These are phyloP conservation scores for Periconia digitata DNA, from an alignment of 2,329 filamentous ascomycete genomes.

Conservation along the genomic window DNA sequence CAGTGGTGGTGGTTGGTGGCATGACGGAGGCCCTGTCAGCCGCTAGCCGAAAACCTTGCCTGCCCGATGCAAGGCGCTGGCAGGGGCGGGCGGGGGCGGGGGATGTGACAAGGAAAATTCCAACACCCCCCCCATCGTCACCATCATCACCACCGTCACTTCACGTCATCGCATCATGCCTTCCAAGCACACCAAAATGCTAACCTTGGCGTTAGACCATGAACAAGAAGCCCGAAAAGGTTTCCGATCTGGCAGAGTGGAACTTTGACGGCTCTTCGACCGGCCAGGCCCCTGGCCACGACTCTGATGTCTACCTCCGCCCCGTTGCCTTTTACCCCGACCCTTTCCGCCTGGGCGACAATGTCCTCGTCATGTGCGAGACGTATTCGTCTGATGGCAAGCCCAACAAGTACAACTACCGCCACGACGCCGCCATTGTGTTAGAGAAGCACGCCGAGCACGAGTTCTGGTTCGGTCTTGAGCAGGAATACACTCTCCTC, in stretches of 20 bases:
- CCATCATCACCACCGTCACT: neutral
- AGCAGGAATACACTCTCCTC: slow-evolving; percentile 96
- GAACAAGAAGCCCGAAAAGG: slow-evolving; percentile 56
- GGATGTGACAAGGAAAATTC: neutral
- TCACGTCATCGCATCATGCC: neutral
- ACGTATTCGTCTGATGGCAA: slow-evolving; percentile 92
- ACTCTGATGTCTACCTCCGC: slow-evolving; percentile 96
- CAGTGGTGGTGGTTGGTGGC: neutral
- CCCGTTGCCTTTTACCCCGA: slow-evolving; percentile 88
- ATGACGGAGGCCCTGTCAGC: neutral
- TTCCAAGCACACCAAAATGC: slow-evolving; percentile 5
- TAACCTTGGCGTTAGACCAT: slow-evolving; percentile 58
- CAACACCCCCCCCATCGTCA: neutral
- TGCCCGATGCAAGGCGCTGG: slow-evolving; percentile 1
- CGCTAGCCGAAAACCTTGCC: neutral
- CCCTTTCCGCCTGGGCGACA: slow-evolving; percentile 85
- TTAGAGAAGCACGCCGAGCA: slow-evolving; percentile 85
- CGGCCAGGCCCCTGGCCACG: slow-evolving; percentile 86
- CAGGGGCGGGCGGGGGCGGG: neutral
- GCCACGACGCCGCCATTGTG: slow-evolving; percentile 84
- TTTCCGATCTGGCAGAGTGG: slow-evolving; percentile 74
- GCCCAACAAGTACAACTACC: slow-evolving; percentile 98
- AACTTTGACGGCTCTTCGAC: slow-evolving; percentile 90
- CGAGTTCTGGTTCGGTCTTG: slow-evolving; percentile 95
- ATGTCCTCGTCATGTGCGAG: slow-evolving; percentile 92